phyloP scores from a whole-genome alignment of 768 basidiomycete species.

The Mycena chlorophos region DNA sequence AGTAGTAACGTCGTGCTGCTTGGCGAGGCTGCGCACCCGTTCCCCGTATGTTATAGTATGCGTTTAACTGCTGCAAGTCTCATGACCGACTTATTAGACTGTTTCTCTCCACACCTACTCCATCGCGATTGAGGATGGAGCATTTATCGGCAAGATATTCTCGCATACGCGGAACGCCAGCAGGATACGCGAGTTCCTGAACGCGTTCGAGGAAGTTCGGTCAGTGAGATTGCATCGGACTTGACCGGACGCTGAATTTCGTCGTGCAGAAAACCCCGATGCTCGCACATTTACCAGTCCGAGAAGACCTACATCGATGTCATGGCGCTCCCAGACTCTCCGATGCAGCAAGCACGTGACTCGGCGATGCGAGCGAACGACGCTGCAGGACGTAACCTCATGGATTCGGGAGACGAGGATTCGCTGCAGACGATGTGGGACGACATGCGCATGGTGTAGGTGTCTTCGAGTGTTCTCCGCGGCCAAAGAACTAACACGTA shows the following conservation, averaged over 20 bases:
- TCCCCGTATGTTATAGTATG: background rate
- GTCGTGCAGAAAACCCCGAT: constrained; percentile 9
- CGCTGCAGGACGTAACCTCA: constrained; percentile 16
- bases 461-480: background rate
- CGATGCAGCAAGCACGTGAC: constrained; percentile 10
- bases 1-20: background rate
- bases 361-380: constrained; percentile 13
- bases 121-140: constrained; percentile 17
- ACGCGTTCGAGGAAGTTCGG: constrained; percentile 13
- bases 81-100: background rate
- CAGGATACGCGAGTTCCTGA: constrained; percentile 11
- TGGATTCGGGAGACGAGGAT: constrained; percentile 8
- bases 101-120: constrained; percentile 12
- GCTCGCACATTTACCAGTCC: constrained; percentile 4
- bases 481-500: background rate
- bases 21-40: background rate
- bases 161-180: constrained; percentile 12
- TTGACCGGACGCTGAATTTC: background rate
- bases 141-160: constrained; percentile 16
- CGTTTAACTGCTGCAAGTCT: background rate
- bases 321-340: constrained; percentile 11
- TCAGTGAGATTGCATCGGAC: background rate
- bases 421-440: constrained; percentile 13
- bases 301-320: constrained; percentile 9
- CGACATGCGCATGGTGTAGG: constrained; percentile 18